Percentiles rank a stretch among this genome's conserved stretches.
These are phyloP conservation scores for Saccharomycopsis vini DNA, from an alignment of 805 yeast species.

Conservation along the genomic window DNA sequence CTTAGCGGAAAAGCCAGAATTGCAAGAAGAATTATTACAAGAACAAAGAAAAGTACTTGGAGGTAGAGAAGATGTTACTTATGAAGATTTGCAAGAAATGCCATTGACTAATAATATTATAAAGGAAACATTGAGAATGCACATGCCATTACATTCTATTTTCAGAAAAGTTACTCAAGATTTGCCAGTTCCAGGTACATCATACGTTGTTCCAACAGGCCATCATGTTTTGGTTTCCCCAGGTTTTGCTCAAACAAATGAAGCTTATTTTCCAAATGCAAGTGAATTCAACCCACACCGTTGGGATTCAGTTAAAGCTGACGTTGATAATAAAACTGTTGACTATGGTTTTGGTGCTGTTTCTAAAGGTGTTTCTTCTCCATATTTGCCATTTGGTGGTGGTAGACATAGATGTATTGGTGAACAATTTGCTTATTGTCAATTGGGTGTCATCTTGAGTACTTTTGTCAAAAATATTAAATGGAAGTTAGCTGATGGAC, in stretches of 20 bases:
- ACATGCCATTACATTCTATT: conserved; percentile 92
- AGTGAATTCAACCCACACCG: conserved; percentile 71
- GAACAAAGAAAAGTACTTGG: conserved; percentile 63
- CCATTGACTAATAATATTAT: conserved; percentile 74
- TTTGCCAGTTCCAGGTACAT: conserved; percentile 69
- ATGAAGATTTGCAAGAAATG: conserved; percentile 76
- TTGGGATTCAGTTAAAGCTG: conserved; percentile 50
- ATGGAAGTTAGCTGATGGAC: conserved; percentile 60
- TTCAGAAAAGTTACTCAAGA: conserved; percentile 83
- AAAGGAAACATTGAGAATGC: conserved; percentile 91
- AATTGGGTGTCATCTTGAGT: conserved; percentile 76
- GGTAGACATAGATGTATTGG: conserved; percentile 99
- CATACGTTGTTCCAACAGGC: conserved; percentile 78
- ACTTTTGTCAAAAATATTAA: conserved; percentile 66
- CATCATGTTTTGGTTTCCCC: conserved; percentile 90
- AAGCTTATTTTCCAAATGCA: conserved; percentile 72
- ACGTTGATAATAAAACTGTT: conserved; percentile 33
- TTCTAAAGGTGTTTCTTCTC: conserved; percentile 91
- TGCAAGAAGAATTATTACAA: conserved; percentile 70
- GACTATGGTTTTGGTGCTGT: conserved; percentile 97
- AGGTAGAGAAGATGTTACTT: conserved; percentile 54
- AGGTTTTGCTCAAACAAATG: conserved; percentile 77
- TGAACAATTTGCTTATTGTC: conserved; percentile 94
- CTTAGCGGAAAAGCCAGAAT: conserved; percentile 75
- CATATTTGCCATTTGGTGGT: conserved; percentile 97